A percentile compares a stretch with the other conserved stretches of the same genome.
Conservation (phyloP, 768 basidiomycete genomes). For the Suillus lakei region DNA sequence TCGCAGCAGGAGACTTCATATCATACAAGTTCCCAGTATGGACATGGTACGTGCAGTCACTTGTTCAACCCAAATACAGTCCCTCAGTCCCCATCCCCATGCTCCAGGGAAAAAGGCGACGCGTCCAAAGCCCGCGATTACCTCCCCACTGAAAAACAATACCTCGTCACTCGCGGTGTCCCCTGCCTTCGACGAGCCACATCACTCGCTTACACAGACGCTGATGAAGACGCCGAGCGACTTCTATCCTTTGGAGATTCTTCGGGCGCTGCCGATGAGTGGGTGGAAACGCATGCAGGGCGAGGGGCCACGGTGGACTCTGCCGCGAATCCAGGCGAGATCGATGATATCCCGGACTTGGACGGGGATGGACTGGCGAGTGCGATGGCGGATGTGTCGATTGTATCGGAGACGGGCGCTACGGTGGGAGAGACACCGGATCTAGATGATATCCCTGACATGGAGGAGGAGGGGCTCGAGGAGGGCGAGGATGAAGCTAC, state of each 20-base stretch:
- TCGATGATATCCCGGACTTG: slow-evolving; percentile 88
- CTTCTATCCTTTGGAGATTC: slow-evolving; percentile 82
- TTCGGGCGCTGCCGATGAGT: slow-evolving; percentile 76
- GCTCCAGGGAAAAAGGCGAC: slow-evolving; percentile 91
- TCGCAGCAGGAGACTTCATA: slow-evolving; percentile 96
- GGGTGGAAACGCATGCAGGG: slow-evolving; percentile 98
- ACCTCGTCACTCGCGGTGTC: slow-evolving; percentile 94
- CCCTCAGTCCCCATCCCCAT: slow-evolving; percentile 10
- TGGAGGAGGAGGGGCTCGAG: slow-evolving; percentile 93
- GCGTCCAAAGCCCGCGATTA: slow-evolving; percentile 85
- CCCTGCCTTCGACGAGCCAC: slow-evolving; percentile 94
- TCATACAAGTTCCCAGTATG: slow-evolving; percentile 99
- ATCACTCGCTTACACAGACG: slow-evolving; percentile 91
- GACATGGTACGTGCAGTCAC: slow-evolving; percentile 72
- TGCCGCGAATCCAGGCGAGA: slow-evolving; percentile 62
- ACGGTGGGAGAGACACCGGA: slow-evolving; percentile 73
- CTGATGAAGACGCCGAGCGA: slow-evolving; percentile 95
- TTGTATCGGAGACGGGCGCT: slow-evolving; percentile 41
- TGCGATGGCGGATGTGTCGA: slow-evolving; percentile 50
- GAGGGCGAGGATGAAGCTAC: slow-evolving; percentile 90
- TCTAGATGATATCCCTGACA: slow-evolving; percentile 97
- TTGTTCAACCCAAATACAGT: slow-evolving; percentile 1
- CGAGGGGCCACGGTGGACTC: slow-evolving; percentile 59
- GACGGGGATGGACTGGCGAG: slow-evolving; percentile 58
- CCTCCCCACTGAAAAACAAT: slow-evolving; percentile 95